These are phyloP conservation scores for Backusella westeae DNA, from an alignment of 192 early-diverging fungal genomes.

Conservation along the genomic window DNA sequence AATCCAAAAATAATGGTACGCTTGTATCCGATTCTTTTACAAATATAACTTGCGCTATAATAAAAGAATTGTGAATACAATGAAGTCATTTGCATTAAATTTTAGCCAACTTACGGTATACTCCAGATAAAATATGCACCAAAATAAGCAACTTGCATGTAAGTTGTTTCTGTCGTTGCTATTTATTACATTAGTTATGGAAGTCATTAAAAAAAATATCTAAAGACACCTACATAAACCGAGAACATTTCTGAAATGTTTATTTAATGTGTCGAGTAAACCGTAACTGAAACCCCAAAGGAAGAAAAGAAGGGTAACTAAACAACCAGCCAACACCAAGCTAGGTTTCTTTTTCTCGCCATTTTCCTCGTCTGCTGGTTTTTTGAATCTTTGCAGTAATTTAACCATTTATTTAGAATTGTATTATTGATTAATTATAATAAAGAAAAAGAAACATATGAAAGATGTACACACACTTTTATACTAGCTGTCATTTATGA, in stretches of 20 bases:
- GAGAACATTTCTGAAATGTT: conserved; percentile 31
- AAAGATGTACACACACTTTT: neutral
- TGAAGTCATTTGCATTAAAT: neutral
- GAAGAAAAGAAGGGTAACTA: conserved; percentile 33
- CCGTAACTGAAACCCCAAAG: conserved; percentile 38
- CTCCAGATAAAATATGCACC: conserved; percentile 35
- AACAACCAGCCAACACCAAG: conserved; percentile 19
- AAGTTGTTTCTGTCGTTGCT: conserved; percentile 32
- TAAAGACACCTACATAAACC: conserved; percentile 15
- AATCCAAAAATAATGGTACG: conserved; percentile 29
- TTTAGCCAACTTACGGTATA: conserved; percentile 27
- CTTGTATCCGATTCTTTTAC: conserved; percentile 29
- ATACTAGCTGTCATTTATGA: conserved; percentile 6
- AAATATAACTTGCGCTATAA: conserved; percentile 26
- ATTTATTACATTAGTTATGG: neutral
- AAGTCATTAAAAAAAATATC: neutral
- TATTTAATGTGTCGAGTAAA: conserved; percentile 34
- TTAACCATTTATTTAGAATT: neutral
- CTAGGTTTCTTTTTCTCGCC: conserved; percentile 3
- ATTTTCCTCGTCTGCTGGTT: conserved; percentile 1
- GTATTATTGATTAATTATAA: neutral
- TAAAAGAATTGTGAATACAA: neutral
- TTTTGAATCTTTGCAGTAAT: neutral
- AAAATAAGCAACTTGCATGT: conserved; percentile 39
- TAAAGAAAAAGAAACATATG: neutral